Base-by-base conservation (phyloP, 2,329 filamentous ascomycete species). In the Pseudopithomyces chartarum region DNA sequence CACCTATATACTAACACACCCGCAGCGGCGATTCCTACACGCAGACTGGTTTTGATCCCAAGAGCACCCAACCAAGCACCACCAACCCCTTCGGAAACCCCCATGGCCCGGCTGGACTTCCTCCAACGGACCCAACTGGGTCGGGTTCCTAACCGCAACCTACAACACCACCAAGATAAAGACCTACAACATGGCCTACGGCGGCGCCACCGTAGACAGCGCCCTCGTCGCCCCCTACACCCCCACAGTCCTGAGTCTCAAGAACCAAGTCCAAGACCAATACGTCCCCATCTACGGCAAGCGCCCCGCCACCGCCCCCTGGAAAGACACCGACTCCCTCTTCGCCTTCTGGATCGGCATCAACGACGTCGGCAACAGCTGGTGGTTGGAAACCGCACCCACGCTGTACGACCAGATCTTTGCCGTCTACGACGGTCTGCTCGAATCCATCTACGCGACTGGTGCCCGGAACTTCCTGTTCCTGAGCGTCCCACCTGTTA, bases 41-140 rank as follows among this genome's bases (percentile, higher is more conserved):
- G 1, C 80, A 82, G 58, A 86, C 84, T 2, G 82, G 82, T 8
- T 90, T 89, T 72, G 74, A 86, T 56, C 74, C 81, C 40, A 79
- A 74, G 11, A 76, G 79, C 20, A 71, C 78, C 0, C 80, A 85
- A 36, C 85, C 87, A 1, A 82, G 78, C 7, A 60, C 77, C 4
- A 70, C 73, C 6, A 85, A 87, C 64, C 85, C 86, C 0, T 76
- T 89, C 59, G 86, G 87, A 0, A 90, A 90, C 63, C 87, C 87
- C 46, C 76, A 0, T 85, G 83, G 59, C 82, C 81, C 6, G 73
- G 73, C 43, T 74, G 63, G 59, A 75, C 71, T 36, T 70, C 70
- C 3, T 66, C 68, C 12, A 66, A 65, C 58, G 84, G 83, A 0
- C 83, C 82, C 0, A 85, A 84, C 64, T 85, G 83, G 82, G 75